A percentile compares a stretch with the other conserved stretches of the same genome.
phyloP scores from a whole-genome alignment of 345 rosid species.

The Clarkia xantiana region DNA sequence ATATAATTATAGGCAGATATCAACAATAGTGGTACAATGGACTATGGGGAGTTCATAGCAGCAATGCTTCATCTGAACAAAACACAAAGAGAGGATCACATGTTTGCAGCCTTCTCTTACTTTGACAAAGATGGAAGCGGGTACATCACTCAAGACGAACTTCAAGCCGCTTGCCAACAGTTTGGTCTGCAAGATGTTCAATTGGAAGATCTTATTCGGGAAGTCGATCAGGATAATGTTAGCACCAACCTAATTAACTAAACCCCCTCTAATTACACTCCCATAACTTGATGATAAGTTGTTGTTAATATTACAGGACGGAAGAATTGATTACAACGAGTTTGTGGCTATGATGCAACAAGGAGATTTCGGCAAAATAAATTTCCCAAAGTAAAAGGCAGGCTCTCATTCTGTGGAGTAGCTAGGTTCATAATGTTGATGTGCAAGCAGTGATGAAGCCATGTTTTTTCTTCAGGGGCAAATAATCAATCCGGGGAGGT shows the following conservation, averaged over 20 bases:
- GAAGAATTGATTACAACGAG: slow-evolving; percentile 69
- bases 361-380: slow-evolving; percentile 27
- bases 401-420: too few species aligned
- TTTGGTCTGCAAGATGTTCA: slow-evolving; percentile 48
- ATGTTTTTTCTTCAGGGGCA: too few species aligned
- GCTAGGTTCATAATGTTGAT: too few species aligned
- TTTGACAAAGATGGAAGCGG: slow-evolving; percentile 89
- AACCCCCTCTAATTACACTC: too few species aligned
- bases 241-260: too few species aligned
- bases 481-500: too few species aligned
- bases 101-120: slow-evolving; percentile 66
- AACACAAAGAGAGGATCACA: slow-evolving; percentile 63
- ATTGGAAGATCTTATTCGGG: slow-evolving; percentile 52
- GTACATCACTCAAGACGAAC: slow-evolving; percentile 69
- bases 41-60: slow-evolving; percentile 74
- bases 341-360: slow-evolving; percentile 86
- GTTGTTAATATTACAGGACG: slow-evolving; percentile 34
- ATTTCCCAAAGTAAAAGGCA: not conserved
- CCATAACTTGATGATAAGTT: not conserved
- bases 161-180: slow-evolving; percentile 58
- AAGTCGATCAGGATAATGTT: slow-evolving; percentile 80
- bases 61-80: slow-evolving; percentile 90
- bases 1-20: slow-evolving; percentile 51
- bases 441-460: too few species aligned
- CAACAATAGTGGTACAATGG: slow-evolving; percentile 80